Evolutionary conservation across 345 rosid species (phyloP).

Genomic region (Xanthoceras sorbifolium): DNA sequence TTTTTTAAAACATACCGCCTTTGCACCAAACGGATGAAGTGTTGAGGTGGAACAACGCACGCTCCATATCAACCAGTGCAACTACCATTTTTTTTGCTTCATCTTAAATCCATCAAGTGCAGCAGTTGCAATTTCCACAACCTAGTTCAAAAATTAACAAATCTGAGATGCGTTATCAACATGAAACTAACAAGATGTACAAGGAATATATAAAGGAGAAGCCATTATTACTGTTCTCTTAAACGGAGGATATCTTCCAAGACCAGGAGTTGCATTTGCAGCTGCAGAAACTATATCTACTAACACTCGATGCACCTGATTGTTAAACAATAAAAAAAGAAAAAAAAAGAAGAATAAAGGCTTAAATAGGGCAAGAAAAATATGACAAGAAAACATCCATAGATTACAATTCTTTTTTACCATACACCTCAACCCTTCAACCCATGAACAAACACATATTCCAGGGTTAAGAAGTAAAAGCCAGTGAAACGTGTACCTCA

Average conservation of each 20-base stretch:
- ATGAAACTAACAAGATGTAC: not conserved
- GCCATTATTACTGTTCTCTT: conserved; percentile 76
- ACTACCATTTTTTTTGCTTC: conserved; percentile 97
- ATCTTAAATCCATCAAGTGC: conserved; percentile 91
- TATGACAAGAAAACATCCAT: not conserved
- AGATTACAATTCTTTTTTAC: not conserved
- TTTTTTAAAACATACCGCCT: conserved; percentile 56
- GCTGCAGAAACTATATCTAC: conserved; percentile 86
- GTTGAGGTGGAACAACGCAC: conserved; percentile 99
- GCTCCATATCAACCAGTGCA: conserved; percentile 99
- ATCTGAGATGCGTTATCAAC: not conserved
- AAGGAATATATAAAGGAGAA: conserved; percentile 5
- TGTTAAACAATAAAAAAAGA: conserved; percentile 21
- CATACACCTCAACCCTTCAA: not conserved
- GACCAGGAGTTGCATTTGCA: conserved; percentile 96
- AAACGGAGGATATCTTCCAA: conserved; percentile 97
- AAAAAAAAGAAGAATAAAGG: too few relatives aligned
- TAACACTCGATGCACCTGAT: conserved; percentile 90
- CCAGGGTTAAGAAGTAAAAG: not conserved
- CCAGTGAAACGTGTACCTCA: conserved; percentile 56
- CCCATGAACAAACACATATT: not conserved
- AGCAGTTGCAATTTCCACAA: conserved; percentile 84
- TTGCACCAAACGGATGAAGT: conserved; percentile 95
- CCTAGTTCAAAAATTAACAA: conserved; percentile 43
- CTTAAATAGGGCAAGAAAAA: conserved; percentile 20